A percentile compares a stretch with the other conserved stretches of the same genome.
Conservation (phyloP, 768 basidiomycete genomes). For the Suillus lakei region DNA sequence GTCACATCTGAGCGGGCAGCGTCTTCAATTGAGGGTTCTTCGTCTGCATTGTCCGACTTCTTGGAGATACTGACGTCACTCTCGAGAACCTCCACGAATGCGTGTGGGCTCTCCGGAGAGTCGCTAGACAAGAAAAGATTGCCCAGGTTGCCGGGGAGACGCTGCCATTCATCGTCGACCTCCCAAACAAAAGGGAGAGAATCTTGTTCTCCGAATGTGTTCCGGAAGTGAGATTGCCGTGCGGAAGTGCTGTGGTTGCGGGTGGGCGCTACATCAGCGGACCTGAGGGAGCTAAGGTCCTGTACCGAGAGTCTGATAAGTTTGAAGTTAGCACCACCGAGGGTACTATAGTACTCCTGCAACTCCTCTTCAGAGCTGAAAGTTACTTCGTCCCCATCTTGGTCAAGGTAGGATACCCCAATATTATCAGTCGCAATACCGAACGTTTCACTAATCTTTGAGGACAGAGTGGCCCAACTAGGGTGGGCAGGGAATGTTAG, state of each 20-base stretch:
- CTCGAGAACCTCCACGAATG: slow-evolving; percentile 64
- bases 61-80: slow-evolving; percentile 42
- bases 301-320: slow-evolving; percentile 65
- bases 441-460: slow-evolving; percentile 58
- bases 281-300: slow-evolving; percentile 52
- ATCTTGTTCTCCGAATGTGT: slow-evolving; percentile 60
- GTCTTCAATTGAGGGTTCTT: slow-evolving; percentile 40
- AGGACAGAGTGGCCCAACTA: slow-evolving; percentile 59
- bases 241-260: slow-evolving; percentile 35
- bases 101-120: slow-evolving; percentile 54
- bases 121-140: slow-evolving; percentile 44
- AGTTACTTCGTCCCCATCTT: slow-evolving; percentile 77
- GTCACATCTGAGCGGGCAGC: slow-evolving; percentile 30
- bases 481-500: slow-evolving; percentile 56
- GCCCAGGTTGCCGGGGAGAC: slow-evolving; percentile 47
- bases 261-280: slow-evolving; percentile 35
- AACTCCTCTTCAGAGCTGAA: slow-evolving; percentile 79
- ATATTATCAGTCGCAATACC: slow-evolving; percentile 60
- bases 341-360: slow-evolving; percentile 64
- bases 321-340: slow-evolving; percentile 22
- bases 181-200: slow-evolving; percentile 51
- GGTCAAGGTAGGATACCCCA: slow-evolving; percentile 74
- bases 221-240: slow-evolving; percentile 49
- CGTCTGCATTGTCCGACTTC: slow-evolving; percentile 30
- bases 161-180: slow-evolving; percentile 69